Evolutionary conservation across 2,329 filamentous ascomycete genomes (phyloP).

Genomic region (Biscogniauxia mediterranea): DNA sequence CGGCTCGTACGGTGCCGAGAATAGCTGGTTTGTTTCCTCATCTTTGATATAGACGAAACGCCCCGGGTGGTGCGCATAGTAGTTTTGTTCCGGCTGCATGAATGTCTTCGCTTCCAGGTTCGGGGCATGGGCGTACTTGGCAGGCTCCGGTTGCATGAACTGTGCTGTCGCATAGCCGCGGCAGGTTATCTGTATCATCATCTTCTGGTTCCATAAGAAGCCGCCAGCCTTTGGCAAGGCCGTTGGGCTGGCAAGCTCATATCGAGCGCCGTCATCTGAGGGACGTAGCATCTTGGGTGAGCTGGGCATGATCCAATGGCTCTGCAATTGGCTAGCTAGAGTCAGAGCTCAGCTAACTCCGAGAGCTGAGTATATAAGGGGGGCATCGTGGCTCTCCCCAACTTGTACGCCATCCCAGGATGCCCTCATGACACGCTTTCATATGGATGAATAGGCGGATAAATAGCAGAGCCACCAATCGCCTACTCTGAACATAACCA

Average conservation of each 20-base stretch:
- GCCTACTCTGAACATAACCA: neutral
- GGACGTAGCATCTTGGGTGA: conserved; percentile 19
- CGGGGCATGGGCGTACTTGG: conserved; percentile 58
- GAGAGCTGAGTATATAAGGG: neutral
- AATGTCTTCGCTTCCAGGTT: conserved; percentile 59
- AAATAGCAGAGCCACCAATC: neutral
- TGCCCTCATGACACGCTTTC: neutral
- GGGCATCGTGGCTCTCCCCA: neutral
- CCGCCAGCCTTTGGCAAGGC: conserved; percentile 54
- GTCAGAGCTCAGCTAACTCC: neutral
- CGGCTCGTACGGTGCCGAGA: conserved; percentile 56
- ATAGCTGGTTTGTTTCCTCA: conserved; percentile 48
- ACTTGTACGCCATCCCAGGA: neutral
- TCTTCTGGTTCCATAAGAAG: conserved; percentile 59
- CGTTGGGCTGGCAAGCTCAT: conserved; percentile 54
- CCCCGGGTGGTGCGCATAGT: conserved; percentile 57
- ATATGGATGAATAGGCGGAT: neutral
- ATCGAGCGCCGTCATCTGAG: conserved; percentile 50
- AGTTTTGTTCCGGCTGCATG: conserved; percentile 60
- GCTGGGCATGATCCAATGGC: neutral
- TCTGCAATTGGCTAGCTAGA: neutral
- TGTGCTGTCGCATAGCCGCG: conserved; percentile 58
- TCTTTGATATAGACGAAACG: conserved; percentile 60
- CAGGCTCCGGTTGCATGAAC: conserved; percentile 60
- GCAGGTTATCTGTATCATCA: conserved; percentile 61